Evolutionary conservation across 192 early-diverging fungal species (phyloP), one percentile per base, ranked within the genome.

Genomic region (Rhizophagus sp.): DNA sequence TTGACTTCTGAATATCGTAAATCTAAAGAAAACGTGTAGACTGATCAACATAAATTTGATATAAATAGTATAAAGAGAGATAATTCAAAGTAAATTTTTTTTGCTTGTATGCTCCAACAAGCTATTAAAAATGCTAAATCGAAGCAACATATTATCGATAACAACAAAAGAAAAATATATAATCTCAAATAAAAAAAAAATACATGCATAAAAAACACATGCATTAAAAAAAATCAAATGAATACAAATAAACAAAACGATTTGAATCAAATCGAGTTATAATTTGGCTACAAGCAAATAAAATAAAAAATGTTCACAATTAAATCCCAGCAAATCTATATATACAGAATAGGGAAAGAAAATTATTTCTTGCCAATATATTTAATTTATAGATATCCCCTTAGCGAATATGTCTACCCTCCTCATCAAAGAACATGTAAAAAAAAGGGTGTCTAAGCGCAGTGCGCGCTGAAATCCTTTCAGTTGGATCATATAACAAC

Each of bases 401-500:
- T 64, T 27, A 64, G 8, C 66, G 66, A 19, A 68, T 68, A 13
- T 68, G 66, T 82, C 81, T 81, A 41, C 87, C 87, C 50, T 73
- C 49, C 13, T 87, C 85, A 69, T 89, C 84, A 64, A 91, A 82
- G 7, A 85, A 83, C 34, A 87, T 85, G 75, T 88, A 84, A 82
- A 99, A 95, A 82, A 97, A 98, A 47, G 91, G 92, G 82, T 97
- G 96, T 30, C 90, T 82, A 67, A 96, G 87, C 4, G 97, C 97
- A 62, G 96, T 88, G 17, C 89, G 86, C 15, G 97, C 96, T 5
- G 94, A 89, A 57, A 97, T 93, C 52, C 97, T 88, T 33, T 91
- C 81, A 50, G 79, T 79, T 2, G 97, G 96, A 75, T 97, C 95
- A 85, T 93, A 96, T 50, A 87, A 85, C 50, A 98, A 84, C 83